These are phyloP conservation scores for Paramecium pentaurelia DNA, from an alignment of 73 alveolate species.

Conservation along the genomic window DNA sequence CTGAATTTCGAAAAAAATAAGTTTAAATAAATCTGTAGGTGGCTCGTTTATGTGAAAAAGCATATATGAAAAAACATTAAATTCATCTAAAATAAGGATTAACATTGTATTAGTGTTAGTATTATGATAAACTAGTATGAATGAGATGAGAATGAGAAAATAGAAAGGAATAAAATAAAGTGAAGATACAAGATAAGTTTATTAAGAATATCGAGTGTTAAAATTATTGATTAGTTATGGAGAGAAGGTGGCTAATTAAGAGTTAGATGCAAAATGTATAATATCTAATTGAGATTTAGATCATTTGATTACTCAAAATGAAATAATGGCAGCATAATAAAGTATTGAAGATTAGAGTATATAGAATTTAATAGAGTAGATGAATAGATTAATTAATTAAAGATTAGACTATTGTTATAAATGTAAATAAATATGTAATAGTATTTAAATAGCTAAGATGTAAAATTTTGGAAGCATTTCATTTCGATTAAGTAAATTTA, in stretches of 20 bases:
- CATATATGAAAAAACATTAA: neutral
- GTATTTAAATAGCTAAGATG: neutral
- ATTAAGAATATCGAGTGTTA: neutral
- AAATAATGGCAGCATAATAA: conserved; percentile 11
- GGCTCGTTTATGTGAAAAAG: conserved; percentile 5
- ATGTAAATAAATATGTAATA: neutral
- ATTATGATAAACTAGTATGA: neutral
- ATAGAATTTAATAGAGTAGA: neutral
- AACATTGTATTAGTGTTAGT: neutral
- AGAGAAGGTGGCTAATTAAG: neutral
- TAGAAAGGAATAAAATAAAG: neutral
- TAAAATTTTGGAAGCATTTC: neutral
- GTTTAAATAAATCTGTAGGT: neutral
- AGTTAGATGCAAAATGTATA: conserved; percentile 41
- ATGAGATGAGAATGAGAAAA: neutral
- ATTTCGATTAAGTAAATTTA: neutral
- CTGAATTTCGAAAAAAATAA: neutral
- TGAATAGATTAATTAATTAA: conserved; percentile 5
- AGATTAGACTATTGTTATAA: conserved; percentile 11
- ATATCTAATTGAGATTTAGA: neutral
- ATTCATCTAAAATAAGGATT: conserved; percentile 1
- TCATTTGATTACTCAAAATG: conserved; percentile 10
- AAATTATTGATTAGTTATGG: conserved; percentile 14
- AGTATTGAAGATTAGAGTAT: neutral
- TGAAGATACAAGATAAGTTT: neutral